Percentiles rank a stretch among this genome's conserved stretches.
Evolutionary conservation across 1,284 basidiomycete genomes (phyloP).

Genomic region (Athelia psychrophila): DNA sequence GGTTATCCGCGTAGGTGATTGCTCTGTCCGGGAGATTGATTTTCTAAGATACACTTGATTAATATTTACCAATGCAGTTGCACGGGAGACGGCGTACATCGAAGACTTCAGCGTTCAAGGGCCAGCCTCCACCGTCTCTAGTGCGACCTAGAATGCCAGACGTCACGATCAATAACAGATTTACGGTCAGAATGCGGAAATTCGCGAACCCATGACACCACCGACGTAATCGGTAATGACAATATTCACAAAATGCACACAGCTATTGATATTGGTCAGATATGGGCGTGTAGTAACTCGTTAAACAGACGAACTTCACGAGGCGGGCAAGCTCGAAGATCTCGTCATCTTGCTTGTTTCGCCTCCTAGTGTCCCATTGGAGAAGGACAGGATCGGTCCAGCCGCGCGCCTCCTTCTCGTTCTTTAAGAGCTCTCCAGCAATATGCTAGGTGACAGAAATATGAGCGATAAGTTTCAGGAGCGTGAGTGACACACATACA

Average conservation of each 20-base stretch:
- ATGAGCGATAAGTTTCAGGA: background rate
- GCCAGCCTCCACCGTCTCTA: slow-evolving; percentile 27
- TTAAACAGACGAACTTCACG: slow-evolving; percentile 40
- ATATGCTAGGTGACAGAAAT: slow-evolving; percentile 36
- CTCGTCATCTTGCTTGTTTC: slow-evolving; percentile 43
- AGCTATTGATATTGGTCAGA: slow-evolving; percentile 17
- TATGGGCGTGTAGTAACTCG: background rate
- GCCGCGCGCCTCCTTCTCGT: slow-evolving; percentile 33
- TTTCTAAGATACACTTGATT: background rate
- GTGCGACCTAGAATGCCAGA: too few species aligned
- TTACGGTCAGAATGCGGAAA: too few species aligned
- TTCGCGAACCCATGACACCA: slow-evolving; percentile 41
- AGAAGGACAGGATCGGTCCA: too few species aligned
- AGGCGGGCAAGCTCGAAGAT: slow-evolving; percentile 54
- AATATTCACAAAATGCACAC: slow-evolving; percentile 41
- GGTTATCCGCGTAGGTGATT: background rate
- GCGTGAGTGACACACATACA: slow-evolving; percentile 25
- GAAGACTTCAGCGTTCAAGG: slow-evolving; percentile 42
- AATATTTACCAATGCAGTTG: background rate
- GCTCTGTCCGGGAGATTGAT: slow-evolving; percentile 11
- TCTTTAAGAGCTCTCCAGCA: slow-evolving; percentile 49
- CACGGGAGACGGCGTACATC: slow-evolving; percentile 22
- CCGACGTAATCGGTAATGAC: slow-evolving; percentile 41
- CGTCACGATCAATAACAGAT: too few species aligned
- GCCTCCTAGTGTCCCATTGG: slow-evolving; percentile 25